Evolutionary conservation across 2,329 filamentous ascomycete species (phyloP).

Genomic region (Geosmithia flava): DNA sequence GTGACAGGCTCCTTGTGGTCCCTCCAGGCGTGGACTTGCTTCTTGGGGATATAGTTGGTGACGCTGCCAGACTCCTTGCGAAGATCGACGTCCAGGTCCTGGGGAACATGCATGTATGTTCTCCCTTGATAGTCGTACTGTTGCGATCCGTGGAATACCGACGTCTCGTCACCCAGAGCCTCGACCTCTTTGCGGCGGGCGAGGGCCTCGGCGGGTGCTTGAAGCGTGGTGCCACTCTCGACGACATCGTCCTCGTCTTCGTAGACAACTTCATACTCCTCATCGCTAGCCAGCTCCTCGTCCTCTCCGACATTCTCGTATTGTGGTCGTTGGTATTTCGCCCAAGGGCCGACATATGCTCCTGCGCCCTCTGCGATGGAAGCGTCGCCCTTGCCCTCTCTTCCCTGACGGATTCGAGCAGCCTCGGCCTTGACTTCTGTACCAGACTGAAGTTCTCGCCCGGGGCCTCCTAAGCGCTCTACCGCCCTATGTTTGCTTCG

Average conservation of each 20-base stretch:
- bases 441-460: conserved; percentile 41
- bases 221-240: conserved; percentile 48
- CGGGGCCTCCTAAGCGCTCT: conserved; percentile 50
- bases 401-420: conserved; percentile 53
- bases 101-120: conserved; percentile 95
- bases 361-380: conserved; percentile 75
- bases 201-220: conserved; percentile 41
- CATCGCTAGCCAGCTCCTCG: conserved; percentile 64
- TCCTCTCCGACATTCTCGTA: conserved; percentile 64
- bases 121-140: conserved; percentile 89
- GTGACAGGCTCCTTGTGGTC: conserved; percentile 75
- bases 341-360: conserved; percentile 93
- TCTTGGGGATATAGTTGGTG: conserved; percentile 93
- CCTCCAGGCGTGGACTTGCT: conserved; percentile 83
- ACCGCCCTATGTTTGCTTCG: conserved; percentile 76
- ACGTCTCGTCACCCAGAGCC: conserved; percentile 60
- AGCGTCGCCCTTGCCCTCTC: conserved; percentile 77
- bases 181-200: conserved; percentile 45
- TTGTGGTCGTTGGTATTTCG: conserved; percentile 61
- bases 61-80: conserved; percentile 65
- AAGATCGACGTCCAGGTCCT: conserved; percentile 78
- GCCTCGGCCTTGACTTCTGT: conserved; percentile 57
- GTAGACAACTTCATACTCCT: conserved; percentile 67
- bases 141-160: conserved; percentile 72
- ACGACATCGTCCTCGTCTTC: conserved; percentile 61